phyloP scores from a whole-genome alignment of 2,329 filamentous ascomycete species.

The Pyrenophora teres region DNA sequence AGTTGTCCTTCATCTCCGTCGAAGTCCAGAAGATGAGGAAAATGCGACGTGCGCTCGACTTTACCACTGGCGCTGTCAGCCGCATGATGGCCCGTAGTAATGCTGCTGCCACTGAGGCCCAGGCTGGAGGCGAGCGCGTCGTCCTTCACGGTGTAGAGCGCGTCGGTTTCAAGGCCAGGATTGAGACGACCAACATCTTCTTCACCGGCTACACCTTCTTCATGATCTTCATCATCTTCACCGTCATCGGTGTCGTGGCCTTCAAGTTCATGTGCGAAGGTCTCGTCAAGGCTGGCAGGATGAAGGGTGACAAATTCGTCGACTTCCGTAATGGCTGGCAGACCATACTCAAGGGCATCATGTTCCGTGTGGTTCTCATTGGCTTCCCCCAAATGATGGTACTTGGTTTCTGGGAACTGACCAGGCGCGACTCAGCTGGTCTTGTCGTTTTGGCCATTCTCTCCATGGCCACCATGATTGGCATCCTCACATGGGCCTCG shows the following conservation, averaged over 20 bases:
- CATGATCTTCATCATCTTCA: slow-evolving; percentile 77
- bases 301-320: slow-evolving; percentile 83
- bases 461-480: slow-evolving; percentile 80
- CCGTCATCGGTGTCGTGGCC: slow-evolving; percentile 70
- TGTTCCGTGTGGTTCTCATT: slow-evolving; percentile 87
- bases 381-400: slow-evolving; percentile 91
- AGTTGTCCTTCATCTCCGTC: slow-evolving; percentile 76
- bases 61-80: slow-evolving; percentile 23
- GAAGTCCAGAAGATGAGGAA: slow-evolving; percentile 79
- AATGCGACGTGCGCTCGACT: slow-evolving; percentile 38
- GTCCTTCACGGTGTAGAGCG: slow-evolving; percentile 82
- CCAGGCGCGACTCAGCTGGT: slow-evolving; percentile 79
- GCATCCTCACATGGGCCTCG: slow-evolving; percentile 81
- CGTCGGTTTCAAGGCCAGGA: slow-evolving; percentile 81
- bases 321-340: slow-evolving; percentile 96
- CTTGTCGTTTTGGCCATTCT: slow-evolving; percentile 86
- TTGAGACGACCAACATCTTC: slow-evolving; percentile 92
- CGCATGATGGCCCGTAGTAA: slow-evolving; percentile 53
- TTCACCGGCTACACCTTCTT: slow-evolving; percentile 91
- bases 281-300: slow-evolving; percentile 73
- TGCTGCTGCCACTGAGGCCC: slow-evolving; percentile 49
- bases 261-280: slow-evolving; percentile 85
- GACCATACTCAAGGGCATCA: slow-evolving; percentile 88
- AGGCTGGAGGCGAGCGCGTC: slow-evolving; percentile 42
- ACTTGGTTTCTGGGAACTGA: slow-evolving; percentile 92